A percentile compares a stretch with the other conserved stretches of the same genome.
Evolutionary conservation across 2,329 filamentous ascomycete species (phyloP).

Genomic region (Didymella glomerata): DNA sequence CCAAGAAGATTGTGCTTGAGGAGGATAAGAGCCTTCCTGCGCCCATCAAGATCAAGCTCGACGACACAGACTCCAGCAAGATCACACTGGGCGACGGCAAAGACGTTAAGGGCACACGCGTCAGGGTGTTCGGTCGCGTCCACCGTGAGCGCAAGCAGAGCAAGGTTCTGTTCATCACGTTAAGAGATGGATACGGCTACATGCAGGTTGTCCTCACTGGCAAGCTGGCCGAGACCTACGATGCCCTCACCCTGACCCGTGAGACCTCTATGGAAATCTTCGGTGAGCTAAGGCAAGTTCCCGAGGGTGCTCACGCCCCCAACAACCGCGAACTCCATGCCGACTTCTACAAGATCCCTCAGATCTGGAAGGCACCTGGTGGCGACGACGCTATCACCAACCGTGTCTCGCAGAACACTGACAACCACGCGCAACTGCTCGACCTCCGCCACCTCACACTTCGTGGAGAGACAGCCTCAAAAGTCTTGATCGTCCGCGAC

Average conservation of each 20-base stretch:
- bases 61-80: slow-evolving; percentile 68
- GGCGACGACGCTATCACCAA: slow-evolving; percentile 94
- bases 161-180: slow-evolving; percentile 84
- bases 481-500: slow-evolving; percentile 86
- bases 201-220: slow-evolving; percentile 86
- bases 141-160: slow-evolving; percentile 84
- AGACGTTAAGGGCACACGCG: slow-evolving; percentile 72
- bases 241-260: slow-evolving; percentile 82
- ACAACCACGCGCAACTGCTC: slow-evolving; percentile 73
- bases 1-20: slow-evolving; percentile 76
- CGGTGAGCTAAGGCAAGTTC: slow-evolving; percentile 85
- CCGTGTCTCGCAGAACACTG: slow-evolving; percentile 72
- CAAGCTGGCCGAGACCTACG: slow-evolving; percentile 88
- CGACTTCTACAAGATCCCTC: slow-evolving; percentile 81
- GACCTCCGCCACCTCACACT: slow-evolving; percentile 86
- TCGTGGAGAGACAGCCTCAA: slow-evolving; percentile 82
- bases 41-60: slow-evolving; percentile 78
- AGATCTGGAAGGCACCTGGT: slow-evolving; percentile 75
- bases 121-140: slow-evolving; percentile 82
- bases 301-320: slow-evolving; percentile 78
- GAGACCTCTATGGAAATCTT: slow-evolving; percentile 87
- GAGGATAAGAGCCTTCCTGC: slow-evolving; percentile 78
- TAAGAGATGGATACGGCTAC: slow-evolving; percentile 83
- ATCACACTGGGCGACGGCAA: slow-evolving; percentile 63
- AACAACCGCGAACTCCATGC: slow-evolving; percentile 88